Evolutionary conservation across 179 eudicot species (phyloP).

Genomic region (Heliamphora pulchella): DNA sequence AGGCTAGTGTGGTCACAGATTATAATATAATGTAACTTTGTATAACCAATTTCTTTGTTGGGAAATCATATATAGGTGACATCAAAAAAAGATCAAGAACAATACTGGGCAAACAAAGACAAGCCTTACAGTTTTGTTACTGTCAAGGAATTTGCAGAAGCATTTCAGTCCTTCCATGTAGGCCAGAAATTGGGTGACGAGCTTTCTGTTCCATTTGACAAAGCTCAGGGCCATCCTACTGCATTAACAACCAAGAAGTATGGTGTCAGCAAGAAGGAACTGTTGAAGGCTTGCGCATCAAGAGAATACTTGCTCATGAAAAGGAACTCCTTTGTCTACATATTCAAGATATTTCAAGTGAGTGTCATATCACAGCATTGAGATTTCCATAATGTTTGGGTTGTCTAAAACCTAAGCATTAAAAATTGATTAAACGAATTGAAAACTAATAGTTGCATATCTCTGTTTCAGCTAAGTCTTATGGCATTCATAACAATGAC

Average conservation of each 20-base stretch:
- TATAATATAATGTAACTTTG: too few relatives aligned
- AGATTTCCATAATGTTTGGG: not conserved
- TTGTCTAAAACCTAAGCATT: not conserved
- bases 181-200: slow-evolving; percentile 65
- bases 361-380: not conserved
- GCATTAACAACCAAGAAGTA: slow-evolving; percentile 51
- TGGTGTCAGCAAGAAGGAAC: slow-evolving; percentile 57
- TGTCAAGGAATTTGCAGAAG: slow-evolving; percentile 48
- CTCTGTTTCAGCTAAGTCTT: slow-evolving; percentile 38
- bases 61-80: slow-evolving; percentile 45
- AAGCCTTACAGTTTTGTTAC: slow-evolving; percentile 57
- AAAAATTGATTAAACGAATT: not conserved
- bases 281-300: slow-evolving; percentile 68
- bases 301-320: slow-evolving; percentile 79
- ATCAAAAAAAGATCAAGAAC: slow-evolving; percentile 87
- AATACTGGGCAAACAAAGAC: slow-evolving; percentile 63
- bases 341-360: slow-evolving; percentile 60
- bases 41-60: too few relatives aligned
- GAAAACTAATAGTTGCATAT: not conserved
- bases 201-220: slow-evolving; percentile 68
- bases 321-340: slow-evolving; percentile 72
- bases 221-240: slow-evolving; percentile 53
- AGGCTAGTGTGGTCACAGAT: slow-evolving; percentile 36
- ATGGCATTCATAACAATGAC: slow-evolving; percentile 48
- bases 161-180: slow-evolving; percentile 70